phyloP scores from a whole-genome alignment of 2,329 filamentous ascomycete species.

The Alternaria metachromatica region DNA sequence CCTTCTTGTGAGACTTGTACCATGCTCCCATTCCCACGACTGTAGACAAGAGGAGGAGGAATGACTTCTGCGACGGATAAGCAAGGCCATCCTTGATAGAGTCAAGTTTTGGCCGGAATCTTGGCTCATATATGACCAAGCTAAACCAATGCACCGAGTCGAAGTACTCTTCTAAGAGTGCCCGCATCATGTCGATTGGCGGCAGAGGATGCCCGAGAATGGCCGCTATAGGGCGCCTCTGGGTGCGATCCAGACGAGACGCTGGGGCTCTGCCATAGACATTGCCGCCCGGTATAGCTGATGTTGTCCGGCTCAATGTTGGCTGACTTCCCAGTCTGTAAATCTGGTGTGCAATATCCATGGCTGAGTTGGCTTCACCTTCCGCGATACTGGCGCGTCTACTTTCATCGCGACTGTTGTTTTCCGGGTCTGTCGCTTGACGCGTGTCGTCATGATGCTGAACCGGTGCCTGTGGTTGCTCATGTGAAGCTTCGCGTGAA shows the following conservation, averaged over 20 bases:
- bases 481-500: slow-evolving; percentile 9
- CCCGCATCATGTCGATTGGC: slow-evolving; percentile 31
- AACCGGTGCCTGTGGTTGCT: neutral
- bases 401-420: slow-evolving; percentile 3
- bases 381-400: slow-evolving; percentile 6
- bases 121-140: slow-evolving; percentile 52
- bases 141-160: slow-evolving; percentile 55
- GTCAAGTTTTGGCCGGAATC: slow-evolving; percentile 44
- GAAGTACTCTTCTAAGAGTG: slow-evolving; percentile 52
- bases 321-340: slow-evolving; percentile 14
- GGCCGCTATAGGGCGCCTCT: slow-evolving; percentile 27
- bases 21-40: slow-evolving; percentile 50
- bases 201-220: slow-evolving; percentile 33
- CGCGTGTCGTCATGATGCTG: neutral
- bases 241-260: slow-evolving; percentile 11
- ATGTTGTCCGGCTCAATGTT: slow-evolving; percentile 41
- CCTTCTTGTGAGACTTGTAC: slow-evolving; percentile 43
- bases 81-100: slow-evolving; percentile 43
- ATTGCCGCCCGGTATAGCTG: slow-evolving; percentile 27
- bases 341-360: slow-evolving; percentile 39
- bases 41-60: slow-evolving; percentile 47
- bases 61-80: slow-evolving; percentile 43
- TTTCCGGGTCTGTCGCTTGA: neutral
- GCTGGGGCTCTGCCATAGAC: neutral
- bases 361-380: slow-evolving; percentile 42